Evolutionary conservation across 1,139 yeast species (phyloP).

Genomic region (Saccharomyces pastorianus): DNA sequence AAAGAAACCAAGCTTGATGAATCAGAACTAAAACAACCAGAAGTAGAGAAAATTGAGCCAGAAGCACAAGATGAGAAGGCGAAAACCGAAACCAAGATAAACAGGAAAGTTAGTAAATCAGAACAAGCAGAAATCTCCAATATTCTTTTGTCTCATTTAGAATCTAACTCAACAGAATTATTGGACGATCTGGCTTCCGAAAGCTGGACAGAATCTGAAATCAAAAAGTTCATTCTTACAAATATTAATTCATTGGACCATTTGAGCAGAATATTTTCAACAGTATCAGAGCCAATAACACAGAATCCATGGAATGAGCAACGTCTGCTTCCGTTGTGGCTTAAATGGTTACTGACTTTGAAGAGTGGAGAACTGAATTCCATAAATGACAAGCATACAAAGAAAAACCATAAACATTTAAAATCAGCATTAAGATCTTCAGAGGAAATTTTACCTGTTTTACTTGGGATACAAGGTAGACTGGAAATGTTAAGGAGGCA

Average conservation of each 20-base stretch:
- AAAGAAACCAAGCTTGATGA: not conserved
- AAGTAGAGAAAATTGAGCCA: not conserved
- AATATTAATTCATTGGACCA: constrained; percentile 6
- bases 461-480: constrained; percentile 80
- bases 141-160: constrained; percentile 14
- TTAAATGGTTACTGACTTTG: constrained; percentile 25
- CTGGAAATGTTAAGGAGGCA: constrained; percentile 71
- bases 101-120: constrained; percentile 17
- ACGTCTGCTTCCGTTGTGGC: constrained; percentile 18
- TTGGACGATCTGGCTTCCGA: constrained; percentile 11
- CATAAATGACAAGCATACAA: constrained; percentile 14
- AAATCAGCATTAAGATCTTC: constrained; percentile 24
- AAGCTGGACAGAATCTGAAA: constrained; percentile 23
- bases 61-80: constrained; percentile 5
- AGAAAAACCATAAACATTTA: constrained; percentile 23
- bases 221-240: constrained; percentile 17
- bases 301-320: constrained; percentile 20
- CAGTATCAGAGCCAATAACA: constrained; percentile 15
- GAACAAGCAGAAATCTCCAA: constrained; percentile 19
- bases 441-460: constrained; percentile 44
- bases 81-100: constrained; percentile 5
- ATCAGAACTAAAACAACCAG: not conserved
- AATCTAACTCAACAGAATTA: constrained; percentile 9
- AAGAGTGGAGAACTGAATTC: constrained; percentile 13
- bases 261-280: constrained; percentile 11